Base-by-base conservation (phyloP, 768 basidiomycete species). In the Ramaria sp. region DNA sequence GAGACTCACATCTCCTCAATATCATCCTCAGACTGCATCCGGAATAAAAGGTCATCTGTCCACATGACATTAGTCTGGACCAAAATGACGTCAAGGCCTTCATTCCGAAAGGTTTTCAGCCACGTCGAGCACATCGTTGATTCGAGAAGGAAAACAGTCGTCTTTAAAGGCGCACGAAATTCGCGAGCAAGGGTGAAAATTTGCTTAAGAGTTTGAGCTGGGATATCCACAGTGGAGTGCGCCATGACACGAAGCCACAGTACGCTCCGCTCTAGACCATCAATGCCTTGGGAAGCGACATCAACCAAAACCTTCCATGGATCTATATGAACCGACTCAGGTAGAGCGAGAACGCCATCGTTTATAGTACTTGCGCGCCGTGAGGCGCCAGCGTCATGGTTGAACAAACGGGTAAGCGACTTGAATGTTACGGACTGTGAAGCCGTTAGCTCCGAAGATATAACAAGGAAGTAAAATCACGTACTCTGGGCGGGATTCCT, bases 221-320 rank as follows among this genome's bases (percentile, higher is more conserved):
- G 77, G 33, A 89, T 73, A 39, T 83, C 79, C 27, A 87, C 75
- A 1, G 83, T 86, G 7, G 86, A 85, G 49, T 73, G 71, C 22
- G 83, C 75, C 62, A 87, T 73, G 43, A 83, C 67, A 43, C 74
- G 73, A 19, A 90, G 73, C 81, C 84, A 86, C 45, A 72, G 70
- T 37, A 88, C 65, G 39, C 77, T 74, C 33, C 70, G 73, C 20
- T 69, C 63, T 42, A 83, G 71, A 17, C 78, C 77, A 7, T 73
- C 68, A 42, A 65, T 59, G 33, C 73, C 74, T 57, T 72, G 67
- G 1, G 67, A 69, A 0, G 80, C 79, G 17, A 72, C 65, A 22
- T 70, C 69, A 24, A 72, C 66, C 20, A 86, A 67, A 12, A 76
- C 70, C 34, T 73, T 72, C 75, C 86, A 80, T 13, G 83, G 83